A percentile compares a stretch with the other conserved stretches of the same genome.
phyloP scores from a whole-genome alignment of 306 rosid genomes.

The Trifolium dubium region DNA sequence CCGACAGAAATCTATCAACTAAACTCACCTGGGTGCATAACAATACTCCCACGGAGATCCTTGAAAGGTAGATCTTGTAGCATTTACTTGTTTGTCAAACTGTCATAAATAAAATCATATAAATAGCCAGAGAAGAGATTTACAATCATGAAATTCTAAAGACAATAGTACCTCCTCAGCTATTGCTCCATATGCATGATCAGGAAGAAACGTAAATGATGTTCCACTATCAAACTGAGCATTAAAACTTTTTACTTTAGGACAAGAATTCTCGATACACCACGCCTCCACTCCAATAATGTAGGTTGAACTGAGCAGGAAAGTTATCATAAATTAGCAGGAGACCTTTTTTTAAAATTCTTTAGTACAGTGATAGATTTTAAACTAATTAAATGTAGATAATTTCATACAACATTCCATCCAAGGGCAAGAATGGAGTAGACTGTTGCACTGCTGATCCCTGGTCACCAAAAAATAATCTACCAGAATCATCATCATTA shows the following conservation, averaged over 20 bases:
- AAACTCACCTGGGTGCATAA: constrained; percentile 66
- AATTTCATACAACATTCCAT: constrained; percentile 67
- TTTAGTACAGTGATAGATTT: constrained; percentile 23
- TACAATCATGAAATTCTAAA: constrained; percentile 25
- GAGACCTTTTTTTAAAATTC: constrained; percentile 15
- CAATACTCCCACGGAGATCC: constrained; percentile 89
- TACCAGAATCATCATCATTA: constrained; percentile 74
- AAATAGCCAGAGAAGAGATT: constrained; percentile 39
- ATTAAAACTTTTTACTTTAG: constrained; percentile 64
- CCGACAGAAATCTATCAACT: constrained; percentile 18
- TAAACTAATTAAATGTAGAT: constrained; percentile 30
- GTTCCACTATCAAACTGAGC: constrained; percentile 89
- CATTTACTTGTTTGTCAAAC: constrained; percentile 78
- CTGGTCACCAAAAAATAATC: constrained; percentile 86
- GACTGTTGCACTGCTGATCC: constrained; percentile 76
- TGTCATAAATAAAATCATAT: constrained; percentile 47
- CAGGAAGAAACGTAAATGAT: constrained; percentile 88
- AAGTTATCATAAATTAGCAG: constrained; percentile 43
- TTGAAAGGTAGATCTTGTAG: constrained; percentile 59
- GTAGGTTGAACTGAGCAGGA: constrained; percentile 71
- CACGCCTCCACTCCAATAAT: constrained; percentile 75
- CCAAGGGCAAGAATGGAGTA: constrained; percentile 74
- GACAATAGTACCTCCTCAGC: constrained; percentile 64
- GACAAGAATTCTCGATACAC: constrained; percentile 73
- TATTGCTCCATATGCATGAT: constrained; percentile 65